Percentiles rank a stretch among this genome's conserved stretches.
phyloP scores from a whole-genome alignment of 495 filamentous ascomycete genomes.

The Bathelium albidoporum region DNA sequence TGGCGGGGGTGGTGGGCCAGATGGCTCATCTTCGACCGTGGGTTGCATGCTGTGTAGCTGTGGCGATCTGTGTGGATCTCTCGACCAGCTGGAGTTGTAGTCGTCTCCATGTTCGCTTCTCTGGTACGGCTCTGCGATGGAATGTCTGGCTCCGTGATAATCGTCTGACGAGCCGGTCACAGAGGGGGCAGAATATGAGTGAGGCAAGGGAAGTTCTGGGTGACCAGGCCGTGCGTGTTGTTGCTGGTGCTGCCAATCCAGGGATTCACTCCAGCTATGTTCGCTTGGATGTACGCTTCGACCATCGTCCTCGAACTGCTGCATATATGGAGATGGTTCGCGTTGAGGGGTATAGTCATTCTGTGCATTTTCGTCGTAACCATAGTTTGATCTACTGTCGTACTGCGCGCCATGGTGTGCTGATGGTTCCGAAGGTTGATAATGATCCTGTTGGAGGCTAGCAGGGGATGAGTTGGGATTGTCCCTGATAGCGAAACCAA shows the following conservation, averaged over 20 bases:
- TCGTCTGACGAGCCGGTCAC: conserved; percentile 6
- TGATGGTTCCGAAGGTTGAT: neutral
- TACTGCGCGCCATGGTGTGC: neutral
- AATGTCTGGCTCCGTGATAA: neutral
- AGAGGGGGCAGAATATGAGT: conserved; percentile 26
- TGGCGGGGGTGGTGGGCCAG: conserved; percentile 31
- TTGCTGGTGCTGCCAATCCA: neutral
- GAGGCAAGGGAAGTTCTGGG: conserved; percentile 16
- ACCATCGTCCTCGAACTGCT: neutral
- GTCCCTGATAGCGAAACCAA: conserved; percentile 8
- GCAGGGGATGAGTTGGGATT: neutral
- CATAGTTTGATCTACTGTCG: neutral
- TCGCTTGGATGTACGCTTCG: neutral
- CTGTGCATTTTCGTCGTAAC: neutral
- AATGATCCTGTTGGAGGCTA: conserved; percentile 1
- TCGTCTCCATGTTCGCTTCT: neutral
- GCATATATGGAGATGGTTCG: neutral
- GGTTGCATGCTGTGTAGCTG: conserved; percentile 19
- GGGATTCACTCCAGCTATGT: neutral
- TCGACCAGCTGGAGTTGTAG: neutral
- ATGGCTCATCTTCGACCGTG: conserved; percentile 23
- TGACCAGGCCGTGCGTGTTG: conserved; percentile 10
- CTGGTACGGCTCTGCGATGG: neutral
- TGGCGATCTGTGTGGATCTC: neutral
- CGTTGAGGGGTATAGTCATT: neutral